Conservation (phyloP, 2,329 filamentous ascomycete species). For the Calonectria pseudoreteaudii region DNA sequence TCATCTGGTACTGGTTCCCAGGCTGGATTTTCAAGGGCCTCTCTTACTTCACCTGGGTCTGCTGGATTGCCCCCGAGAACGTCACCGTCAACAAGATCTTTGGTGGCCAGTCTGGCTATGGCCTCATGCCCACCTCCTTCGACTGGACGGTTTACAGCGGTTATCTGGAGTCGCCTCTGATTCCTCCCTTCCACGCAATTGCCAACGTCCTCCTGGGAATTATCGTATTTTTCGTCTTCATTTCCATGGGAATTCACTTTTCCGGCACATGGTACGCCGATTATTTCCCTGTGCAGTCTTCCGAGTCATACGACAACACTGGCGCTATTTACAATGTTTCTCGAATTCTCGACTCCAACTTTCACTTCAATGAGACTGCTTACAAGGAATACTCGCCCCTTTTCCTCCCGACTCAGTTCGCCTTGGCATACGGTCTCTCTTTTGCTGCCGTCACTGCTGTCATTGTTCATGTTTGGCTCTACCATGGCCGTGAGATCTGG, state of each 20-base stretch:
- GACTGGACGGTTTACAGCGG: constrained; percentile 63
- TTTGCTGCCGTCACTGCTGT: constrained; percentile 76
- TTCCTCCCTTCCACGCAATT: constrained; percentile 66
- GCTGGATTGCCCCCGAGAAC: constrained; percentile 71
- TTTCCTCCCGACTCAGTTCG: constrained; percentile 72
- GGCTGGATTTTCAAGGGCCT: constrained; percentile 73
- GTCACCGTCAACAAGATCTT: constrained; percentile 73
- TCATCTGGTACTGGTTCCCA: constrained; percentile 71
- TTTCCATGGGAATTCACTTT: constrained; percentile 71
- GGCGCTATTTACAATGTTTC: constrained; percentile 70
- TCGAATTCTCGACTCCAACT: constrained; percentile 67
- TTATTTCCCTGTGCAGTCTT: constrained; percentile 72
- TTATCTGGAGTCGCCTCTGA: constrained; percentile 62
- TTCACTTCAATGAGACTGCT: constrained; percentile 69
- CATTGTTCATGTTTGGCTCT: constrained; percentile 66
- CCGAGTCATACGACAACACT: constrained; percentile 73
- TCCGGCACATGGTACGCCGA: constrained; percentile 67
- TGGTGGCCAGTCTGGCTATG: constrained; percentile 68
- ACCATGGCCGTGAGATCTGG: constrained; percentile 67
- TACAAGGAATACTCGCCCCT: constrained; percentile 75
- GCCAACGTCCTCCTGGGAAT: constrained; percentile 66
- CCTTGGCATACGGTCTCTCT: constrained; percentile 70
- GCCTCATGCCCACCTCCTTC: constrained; percentile 71
- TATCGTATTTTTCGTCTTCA: constrained; percentile 64
- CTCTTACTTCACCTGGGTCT: constrained; percentile 71